Evolutionary conservation across 1,139 yeast species (phyloP).

Genomic region (Debaryomyces psychrophilus): DNA sequence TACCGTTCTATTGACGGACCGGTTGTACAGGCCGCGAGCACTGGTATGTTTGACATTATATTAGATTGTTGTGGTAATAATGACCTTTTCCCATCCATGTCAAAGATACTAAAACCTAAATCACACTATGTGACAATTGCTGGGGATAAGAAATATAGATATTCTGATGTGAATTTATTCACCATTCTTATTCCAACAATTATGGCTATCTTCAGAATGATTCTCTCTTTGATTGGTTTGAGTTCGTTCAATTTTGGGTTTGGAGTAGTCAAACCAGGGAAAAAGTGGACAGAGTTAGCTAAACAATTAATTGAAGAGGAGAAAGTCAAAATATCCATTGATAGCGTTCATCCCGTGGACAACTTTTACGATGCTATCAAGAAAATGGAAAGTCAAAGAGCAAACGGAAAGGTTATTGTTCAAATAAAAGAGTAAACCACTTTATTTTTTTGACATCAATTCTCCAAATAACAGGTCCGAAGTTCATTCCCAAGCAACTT

Average conservation of each 20-base stretch:
- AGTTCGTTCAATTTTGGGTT: constrained; percentile 17
- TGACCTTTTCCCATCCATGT: constrained; percentile 25
- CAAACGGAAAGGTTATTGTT: constrained; percentile 66
- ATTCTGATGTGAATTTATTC: constrained; percentile 16
- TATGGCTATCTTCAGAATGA: neutral
- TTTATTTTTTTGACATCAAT: too few species aligned
- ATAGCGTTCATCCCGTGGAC: constrained; percentile 52
- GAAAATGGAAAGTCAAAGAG: constrained; percentile 46
- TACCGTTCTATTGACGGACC: constrained; percentile 25
- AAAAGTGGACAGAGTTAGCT: constrained; percentile 18
- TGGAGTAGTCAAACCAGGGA: constrained; percentile 10
- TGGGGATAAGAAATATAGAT: constrained; percentile 49
- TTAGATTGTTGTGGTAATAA: constrained; percentile 35
- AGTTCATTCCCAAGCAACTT: too few species aligned
- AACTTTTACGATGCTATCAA: constrained; percentile 55
- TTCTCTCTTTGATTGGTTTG: constrained; percentile 16
- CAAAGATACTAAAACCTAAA: constrained; percentile 41
- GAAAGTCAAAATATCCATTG: constrained; percentile 50
- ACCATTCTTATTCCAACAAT: neutral
- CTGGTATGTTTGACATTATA: constrained; percentile 39
- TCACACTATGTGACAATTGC: constrained; percentile 53
- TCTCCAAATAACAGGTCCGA: too few species aligned
- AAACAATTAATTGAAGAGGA: constrained; percentile 43
- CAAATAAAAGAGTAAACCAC: constrained; percentile 19
- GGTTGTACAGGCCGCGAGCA: constrained; percentile 28